Conservation (phyloP, 805 yeast genomes). For the Metschnikowia kunwiensis region DNA sequence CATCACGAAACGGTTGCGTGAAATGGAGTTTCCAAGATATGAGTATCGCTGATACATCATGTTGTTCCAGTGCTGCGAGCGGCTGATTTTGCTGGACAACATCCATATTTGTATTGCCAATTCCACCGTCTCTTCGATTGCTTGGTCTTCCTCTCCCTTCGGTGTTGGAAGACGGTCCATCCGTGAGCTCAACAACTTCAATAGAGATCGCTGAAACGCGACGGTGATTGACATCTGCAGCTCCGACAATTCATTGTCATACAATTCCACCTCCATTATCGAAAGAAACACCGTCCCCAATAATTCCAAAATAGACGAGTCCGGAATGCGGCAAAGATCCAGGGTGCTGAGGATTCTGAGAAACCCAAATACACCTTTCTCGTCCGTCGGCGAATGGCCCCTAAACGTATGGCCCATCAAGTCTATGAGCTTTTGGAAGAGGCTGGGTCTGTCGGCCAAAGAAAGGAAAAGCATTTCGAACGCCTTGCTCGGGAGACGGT, state of each 20-base stretch:
- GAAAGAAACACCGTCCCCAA: conserved; percentile 13
- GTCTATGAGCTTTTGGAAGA: conserved; percentile 8
- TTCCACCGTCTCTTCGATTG: conserved; percentile 25
- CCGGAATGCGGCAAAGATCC: conserved; percentile 7
- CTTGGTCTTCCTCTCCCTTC: conserved; percentile 21
- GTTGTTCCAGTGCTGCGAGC: conserved; percentile 33
- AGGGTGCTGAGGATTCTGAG: conserved; percentile 5
- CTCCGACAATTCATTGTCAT: conserved; percentile 16
- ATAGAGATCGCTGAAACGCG: conserved; percentile 11
- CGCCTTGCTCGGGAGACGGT: conserved; percentile 22
- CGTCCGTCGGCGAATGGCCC: conserved; percentile 1
- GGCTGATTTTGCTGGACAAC: conserved; percentile 15
- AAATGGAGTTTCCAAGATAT: conserved; percentile 36
- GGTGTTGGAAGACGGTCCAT: conserved; percentile 38
- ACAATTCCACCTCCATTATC: conserved; percentile 6
- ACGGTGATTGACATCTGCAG: conserved; percentile 17
- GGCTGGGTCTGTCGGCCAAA: conserved; percentile 2
- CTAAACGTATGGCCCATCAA: conserved; percentile 9
- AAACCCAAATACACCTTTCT: conserved; percentile 9
- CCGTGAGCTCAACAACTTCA: conserved; percentile 22
- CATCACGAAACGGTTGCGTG: conserved; percentile 34
- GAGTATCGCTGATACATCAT: conserved; percentile 37
- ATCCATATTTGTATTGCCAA: conserved; percentile 32
- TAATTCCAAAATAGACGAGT: conserved; percentile 7
- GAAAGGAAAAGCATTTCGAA: conserved; percentile 18